Conservation (phyloP, 345 rosid genomes). For the Iberis pinnata region DNA sequence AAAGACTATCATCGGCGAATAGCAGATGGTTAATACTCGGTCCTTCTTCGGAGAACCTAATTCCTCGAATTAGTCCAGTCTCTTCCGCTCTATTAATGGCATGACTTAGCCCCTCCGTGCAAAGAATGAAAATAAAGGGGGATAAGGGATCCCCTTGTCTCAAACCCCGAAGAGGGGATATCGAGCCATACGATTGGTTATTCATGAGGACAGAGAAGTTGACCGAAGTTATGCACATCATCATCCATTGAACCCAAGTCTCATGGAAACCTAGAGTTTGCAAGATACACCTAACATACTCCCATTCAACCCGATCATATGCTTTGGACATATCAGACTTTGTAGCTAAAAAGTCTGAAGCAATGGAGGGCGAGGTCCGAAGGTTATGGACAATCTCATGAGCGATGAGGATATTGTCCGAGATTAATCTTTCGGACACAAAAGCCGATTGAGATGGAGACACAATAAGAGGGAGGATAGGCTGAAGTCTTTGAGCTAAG, state of each 20-base stretch:
- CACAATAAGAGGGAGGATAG: too few relatives aligned
- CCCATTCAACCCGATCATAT: background rate
- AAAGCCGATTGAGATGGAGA: too few relatives aligned
- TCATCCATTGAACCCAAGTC: background rate
- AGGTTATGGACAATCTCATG: too few relatives aligned
- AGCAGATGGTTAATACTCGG: background rate
- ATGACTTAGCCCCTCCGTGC: background rate
- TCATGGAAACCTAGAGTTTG: background rate
- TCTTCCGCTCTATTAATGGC: background rate
- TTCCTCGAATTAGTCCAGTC: background rate
- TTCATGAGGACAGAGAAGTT: background rate
- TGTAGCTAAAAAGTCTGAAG: too few relatives aligned
- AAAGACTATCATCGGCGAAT: background rate
- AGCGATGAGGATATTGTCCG: too few relatives aligned
- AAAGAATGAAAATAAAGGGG: background rate
- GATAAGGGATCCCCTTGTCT: background rate
- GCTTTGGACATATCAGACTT: background rate
- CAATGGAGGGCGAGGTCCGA: too few relatives aligned
- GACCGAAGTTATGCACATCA: background rate
- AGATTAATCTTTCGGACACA: too few relatives aligned
- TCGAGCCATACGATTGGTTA: background rate
- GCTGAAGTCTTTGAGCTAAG: too few relatives aligned
- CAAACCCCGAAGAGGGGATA: background rate
- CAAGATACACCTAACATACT: background rate
- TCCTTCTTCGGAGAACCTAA: background rate